phyloP scores from a whole-genome alignment of 2,329 filamentous ascomycete genomes.

The Calycina marina region DNA sequence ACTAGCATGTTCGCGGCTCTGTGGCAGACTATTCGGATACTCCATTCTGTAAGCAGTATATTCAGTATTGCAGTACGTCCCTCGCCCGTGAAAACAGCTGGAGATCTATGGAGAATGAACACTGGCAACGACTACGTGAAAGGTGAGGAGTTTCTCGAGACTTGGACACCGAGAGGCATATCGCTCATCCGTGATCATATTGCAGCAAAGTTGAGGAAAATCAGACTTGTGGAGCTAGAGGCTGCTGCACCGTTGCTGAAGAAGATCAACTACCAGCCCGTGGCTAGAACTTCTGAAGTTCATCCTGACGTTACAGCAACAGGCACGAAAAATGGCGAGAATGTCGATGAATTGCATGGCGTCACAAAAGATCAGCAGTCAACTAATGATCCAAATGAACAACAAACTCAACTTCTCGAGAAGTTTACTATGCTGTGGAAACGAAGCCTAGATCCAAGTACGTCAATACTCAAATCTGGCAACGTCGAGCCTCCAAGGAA shows the following conservation, averaged over 20 bases:
- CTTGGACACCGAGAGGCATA: slow-evolving; percentile 81
- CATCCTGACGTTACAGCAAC: background rate
- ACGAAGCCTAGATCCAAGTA: slow-evolving; percentile 20
- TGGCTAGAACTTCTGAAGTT: background rate
- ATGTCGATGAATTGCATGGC: slow-evolving; percentile 1
- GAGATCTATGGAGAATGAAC: slow-evolving; percentile 92
- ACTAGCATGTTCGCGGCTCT: slow-evolving; percentile 76
- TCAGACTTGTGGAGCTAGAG: slow-evolving; percentile 67
- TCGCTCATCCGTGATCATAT: slow-evolving; percentile 86
- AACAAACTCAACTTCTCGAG: slow-evolving; percentile 26
- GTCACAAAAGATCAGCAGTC: background rate
- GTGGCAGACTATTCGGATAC: slow-evolving; percentile 72
- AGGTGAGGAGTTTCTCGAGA: slow-evolving; percentile 73
- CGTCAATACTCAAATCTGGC: slow-evolving; percentile 38
- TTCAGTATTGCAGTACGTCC: slow-evolving; percentile 81
- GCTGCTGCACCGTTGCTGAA: slow-evolving; percentile 53
- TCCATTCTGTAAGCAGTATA: slow-evolving; percentile 73
- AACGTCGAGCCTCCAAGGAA: slow-evolving; percentile 57
- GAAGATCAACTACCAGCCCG: slow-evolving; percentile 32
- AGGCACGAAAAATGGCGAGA: background rate
- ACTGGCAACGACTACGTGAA: slow-evolving; percentile 93
- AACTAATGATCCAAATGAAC: slow-evolving; percentile 15
- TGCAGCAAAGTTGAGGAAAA: slow-evolving; percentile 54
- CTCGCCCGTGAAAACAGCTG: slow-evolving; percentile 76
- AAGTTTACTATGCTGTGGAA: slow-evolving; percentile 24